Evolutionary conservation across 176 grass and related monocot genomes (phyloP).

Genomic region (Hyparrhenia diplandra): DNA sequence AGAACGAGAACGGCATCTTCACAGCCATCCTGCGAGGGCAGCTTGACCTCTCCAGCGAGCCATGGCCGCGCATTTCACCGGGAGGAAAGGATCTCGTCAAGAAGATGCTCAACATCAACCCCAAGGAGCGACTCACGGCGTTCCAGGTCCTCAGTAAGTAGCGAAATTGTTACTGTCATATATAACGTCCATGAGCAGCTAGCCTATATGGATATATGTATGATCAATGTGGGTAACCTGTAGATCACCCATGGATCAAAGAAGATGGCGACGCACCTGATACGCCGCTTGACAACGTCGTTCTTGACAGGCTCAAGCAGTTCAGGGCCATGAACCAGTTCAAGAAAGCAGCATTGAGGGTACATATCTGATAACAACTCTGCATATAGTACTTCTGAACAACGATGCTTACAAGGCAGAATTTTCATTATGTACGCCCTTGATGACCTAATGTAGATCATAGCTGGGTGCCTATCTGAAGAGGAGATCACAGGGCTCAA

Average conservation of each 20-base stretch:
- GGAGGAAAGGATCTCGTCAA: conserved; percentile 49
- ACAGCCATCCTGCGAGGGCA: conserved; percentile 45
- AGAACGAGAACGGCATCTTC: conserved; percentile 54
- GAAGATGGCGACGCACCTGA: conserved; percentile 70
- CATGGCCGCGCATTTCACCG: conserved; percentile 43
- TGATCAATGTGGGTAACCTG: background rate
- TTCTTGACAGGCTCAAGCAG: conserved; percentile 73
- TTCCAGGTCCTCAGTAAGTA: conserved; percentile 61
- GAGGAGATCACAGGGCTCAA: conserved; percentile 67
- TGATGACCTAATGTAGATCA: conserved; percentile 27
- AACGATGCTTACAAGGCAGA: background rate
- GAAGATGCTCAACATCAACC: conserved; percentile 52
- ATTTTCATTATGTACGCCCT: background rate
- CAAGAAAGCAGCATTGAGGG: conserved; percentile 66
- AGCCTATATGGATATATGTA: no score
- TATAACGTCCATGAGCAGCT: no score
- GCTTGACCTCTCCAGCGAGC: conserved; percentile 43
- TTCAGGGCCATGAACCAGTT: conserved; percentile 89
- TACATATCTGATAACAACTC: background rate
- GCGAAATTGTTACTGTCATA: no score
- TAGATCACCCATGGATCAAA: conserved; percentile 80
- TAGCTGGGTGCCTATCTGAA: conserved; percentile 67
- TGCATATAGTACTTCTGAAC: background rate
- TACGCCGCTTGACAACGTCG: conserved; percentile 63
- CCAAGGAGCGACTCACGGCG: conserved; percentile 49